Percentiles rank a stretch among this genome's conserved stretches.
Conservation (phyloP, 2,329 filamentous ascomycete genomes). For the Stagonosporopsis cucurbitacearum region DNA sequence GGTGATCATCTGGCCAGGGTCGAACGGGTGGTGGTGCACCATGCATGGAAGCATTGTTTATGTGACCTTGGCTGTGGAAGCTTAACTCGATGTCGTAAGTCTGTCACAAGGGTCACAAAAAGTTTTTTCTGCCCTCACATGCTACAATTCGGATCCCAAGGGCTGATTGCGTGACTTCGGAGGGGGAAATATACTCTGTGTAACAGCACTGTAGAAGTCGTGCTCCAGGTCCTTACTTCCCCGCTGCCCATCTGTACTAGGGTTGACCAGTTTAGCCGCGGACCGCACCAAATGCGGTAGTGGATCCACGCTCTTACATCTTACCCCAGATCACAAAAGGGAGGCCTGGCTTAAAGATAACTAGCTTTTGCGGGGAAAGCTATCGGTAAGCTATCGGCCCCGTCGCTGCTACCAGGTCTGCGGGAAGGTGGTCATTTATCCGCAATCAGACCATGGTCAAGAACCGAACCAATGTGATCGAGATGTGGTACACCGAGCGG, state of each 20-base stretch:
- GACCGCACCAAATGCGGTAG: slow-evolving; percentile 12
- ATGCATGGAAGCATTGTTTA: not conserved
- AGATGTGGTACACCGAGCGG: not conserved
- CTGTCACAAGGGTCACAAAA: not conserved
- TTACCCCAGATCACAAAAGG: slow-evolving; percentile 1
- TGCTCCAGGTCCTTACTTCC: slow-evolving; percentile 2
- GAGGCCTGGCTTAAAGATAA: not conserved
- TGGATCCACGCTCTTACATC: not conserved
- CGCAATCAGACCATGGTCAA: not conserved
- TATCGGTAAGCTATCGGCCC: not conserved
- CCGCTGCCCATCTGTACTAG: slow-evolving; percentile 5
- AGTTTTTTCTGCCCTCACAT: too few species aligned
- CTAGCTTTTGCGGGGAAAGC: slow-evolving; percentile 4
- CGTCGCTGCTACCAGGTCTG: not conserved
- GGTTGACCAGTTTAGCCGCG: slow-evolving; percentile 10
- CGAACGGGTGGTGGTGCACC: not conserved
- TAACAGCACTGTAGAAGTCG: not conserved
- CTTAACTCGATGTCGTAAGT: not conserved
- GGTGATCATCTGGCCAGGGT: not conserved
- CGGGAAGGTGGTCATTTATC: slow-evolving; percentile 1
- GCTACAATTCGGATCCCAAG: too few species aligned
- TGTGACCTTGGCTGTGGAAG: not conserved
- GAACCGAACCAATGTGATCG: not conserved
- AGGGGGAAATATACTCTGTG: not conserved
- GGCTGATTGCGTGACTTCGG: not conserved